Evolutionary conservation across 768 basidiomycete species (phyloP).

Genomic region (Cystofilobasidium bisporidii): DNA sequence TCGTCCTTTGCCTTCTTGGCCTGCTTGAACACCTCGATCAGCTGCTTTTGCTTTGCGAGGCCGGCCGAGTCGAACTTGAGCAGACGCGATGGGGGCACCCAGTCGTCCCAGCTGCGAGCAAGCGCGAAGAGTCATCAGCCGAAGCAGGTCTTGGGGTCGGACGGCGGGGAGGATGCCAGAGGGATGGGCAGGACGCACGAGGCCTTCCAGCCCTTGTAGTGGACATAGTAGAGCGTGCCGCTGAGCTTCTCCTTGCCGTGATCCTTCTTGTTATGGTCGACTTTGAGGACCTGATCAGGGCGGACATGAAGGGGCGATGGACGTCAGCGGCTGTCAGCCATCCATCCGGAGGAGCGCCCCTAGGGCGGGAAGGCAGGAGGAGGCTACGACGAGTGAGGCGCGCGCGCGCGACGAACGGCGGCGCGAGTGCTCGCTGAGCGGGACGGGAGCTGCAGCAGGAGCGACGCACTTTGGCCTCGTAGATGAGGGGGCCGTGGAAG

Average conservation of each 20-base stretch:
- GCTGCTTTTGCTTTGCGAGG: slow-evolving; percentile 61
- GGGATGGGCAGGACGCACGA: slow-evolving; percentile 49
- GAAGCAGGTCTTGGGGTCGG: too few species aligned
- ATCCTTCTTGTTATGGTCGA: slow-evolving; percentile 57
- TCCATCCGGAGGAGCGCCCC: too few species aligned
- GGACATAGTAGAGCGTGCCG: slow-evolving; percentile 85
- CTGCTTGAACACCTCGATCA: slow-evolving; percentile 40
- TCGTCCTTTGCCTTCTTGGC: slow-evolving; percentile 14
- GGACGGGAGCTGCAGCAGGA: too few species aligned
- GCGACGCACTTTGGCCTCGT: slow-evolving; percentile 67
- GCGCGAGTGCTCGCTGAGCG: too few species aligned
- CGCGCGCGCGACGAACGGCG: not conserved
- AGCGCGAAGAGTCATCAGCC: slow-evolving; percentile 13
- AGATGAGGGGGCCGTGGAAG: slow-evolving; percentile 90
- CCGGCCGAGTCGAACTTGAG: slow-evolving; percentile 78
- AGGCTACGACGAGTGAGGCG: too few species aligned
- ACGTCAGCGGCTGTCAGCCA: too few species aligned
- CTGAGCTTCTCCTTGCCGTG: slow-evolving; percentile 47
- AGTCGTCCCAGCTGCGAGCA: slow-evolving; percentile 80
- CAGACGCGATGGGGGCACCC: slow-evolving; percentile 72
- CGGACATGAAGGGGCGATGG: too few species aligned
- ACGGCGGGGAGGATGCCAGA: not conserved
- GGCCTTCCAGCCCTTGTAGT: slow-evolving; percentile 99
- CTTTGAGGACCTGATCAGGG: slow-evolving; percentile 50
- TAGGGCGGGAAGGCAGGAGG: too few species aligned